phyloP scores from a whole-genome alignment of 495 filamentous ascomycete species.

The Neurospora sublineolata region DNA sequence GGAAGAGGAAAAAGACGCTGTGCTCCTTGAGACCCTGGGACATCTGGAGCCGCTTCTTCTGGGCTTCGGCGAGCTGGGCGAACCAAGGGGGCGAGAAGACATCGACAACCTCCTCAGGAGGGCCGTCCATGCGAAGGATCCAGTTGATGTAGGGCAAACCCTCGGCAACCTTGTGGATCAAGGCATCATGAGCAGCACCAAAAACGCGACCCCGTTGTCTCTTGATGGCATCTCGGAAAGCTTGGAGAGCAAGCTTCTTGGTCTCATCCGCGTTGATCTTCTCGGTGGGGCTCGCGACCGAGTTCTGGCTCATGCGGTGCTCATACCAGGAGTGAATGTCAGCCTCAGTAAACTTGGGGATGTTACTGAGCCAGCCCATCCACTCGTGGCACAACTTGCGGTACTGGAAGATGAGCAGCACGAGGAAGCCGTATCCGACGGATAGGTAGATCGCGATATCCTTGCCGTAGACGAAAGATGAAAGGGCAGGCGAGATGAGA shows the following conservation, averaged over 20 bases:
- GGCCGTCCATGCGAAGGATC: constrained; percentile 10
- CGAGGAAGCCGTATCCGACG: constrained; percentile 35
- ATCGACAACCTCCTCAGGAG: background rate
- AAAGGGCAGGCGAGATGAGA: constrained; percentile 36
- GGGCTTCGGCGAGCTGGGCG: constrained; percentile 12
- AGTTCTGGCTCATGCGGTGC: constrained; percentile 1
- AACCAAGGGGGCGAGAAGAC: constrained; percentile 18
- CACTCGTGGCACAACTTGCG: constrained; percentile 37
- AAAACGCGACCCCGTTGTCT: background rate
- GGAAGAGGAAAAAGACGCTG: constrained; percentile 21
- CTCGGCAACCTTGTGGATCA: constrained; percentile 7
- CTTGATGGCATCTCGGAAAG: constrained; percentile 8
- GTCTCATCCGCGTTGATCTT: background rate
- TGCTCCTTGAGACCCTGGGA: constrained; percentile 21
- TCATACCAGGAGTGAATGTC: constrained; percentile 41
- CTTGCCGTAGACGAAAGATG: constrained; percentile 31
- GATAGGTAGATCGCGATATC: constrained; percentile 39
- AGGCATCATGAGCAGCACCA: background rate
- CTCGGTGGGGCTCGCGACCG: background rate
- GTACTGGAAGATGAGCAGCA: constrained; percentile 33
- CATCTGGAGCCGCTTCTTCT: constrained; percentile 17
- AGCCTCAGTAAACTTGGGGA: constrained; percentile 35
- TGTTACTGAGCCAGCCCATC: constrained; percentile 38
- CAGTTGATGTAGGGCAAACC: constrained; percentile 18
- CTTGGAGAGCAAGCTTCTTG: constrained; percentile 7